Base-by-base conservation (phyloP, 2,329 filamentous ascomycete genomes). In the Capronia americana region DNA sequence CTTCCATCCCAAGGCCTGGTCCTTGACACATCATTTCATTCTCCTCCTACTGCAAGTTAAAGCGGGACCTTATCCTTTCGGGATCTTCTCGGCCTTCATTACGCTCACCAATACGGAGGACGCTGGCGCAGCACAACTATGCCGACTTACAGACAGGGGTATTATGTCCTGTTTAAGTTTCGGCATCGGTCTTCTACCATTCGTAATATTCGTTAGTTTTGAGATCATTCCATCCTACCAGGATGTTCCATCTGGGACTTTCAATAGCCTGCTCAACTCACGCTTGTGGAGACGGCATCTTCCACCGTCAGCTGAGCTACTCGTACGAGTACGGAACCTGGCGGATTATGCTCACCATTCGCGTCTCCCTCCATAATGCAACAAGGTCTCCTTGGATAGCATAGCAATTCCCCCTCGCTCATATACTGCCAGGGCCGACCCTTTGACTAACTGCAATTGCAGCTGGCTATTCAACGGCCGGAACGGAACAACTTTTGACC, bases 21-120 rank as follows among this genome's bases (percentile, higher is more conserved):
- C 26, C 44, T 30, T 59, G 57, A 48, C 57, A 59, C 44, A 44
- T 44, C 44, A 59, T 26, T n/a, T 30, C 26, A 14, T 32, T 34
- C 24, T 5, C 8, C 48, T 51, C 48, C 17, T 51, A 8, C 14
- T 51, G 23, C 20, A 12, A 17, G 10, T 11, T 5, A 51, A 17
- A 12, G 20, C 48, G 20, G 7, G 48, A 23, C 4, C 48, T 11
- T 23, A 7, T 51, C 23, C 38, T 51, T 28, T 51, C 48, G 48
- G 48, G 10, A 23, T 51, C 48, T 51, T 26, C 48, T 51, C 48
- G 48, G 48, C 48, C 24, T 51, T 24, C 24, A 28, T 14, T 1
- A 24, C 26, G 48, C 14, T 26, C 38, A 44, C 38, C 38, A 44
- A 44, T 44, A n/a, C 17, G 5, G 17, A 17, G 3, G 38, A n/a